Base-by-base conservation (phyloP, 768 basidiomycete species). In the Candolleomyces eurysporus region DNA sequence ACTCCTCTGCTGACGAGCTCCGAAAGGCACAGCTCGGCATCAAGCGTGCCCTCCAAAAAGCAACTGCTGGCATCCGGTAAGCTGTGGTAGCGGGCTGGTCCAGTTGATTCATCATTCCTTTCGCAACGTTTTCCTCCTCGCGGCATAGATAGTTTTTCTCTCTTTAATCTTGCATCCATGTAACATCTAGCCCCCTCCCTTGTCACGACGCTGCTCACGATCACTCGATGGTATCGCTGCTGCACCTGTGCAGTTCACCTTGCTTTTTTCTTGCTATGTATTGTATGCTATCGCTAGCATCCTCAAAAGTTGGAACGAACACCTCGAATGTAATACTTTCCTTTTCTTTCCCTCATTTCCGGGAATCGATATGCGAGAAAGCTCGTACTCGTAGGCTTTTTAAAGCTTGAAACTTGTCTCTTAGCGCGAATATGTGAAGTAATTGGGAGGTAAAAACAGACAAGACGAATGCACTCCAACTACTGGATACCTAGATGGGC, bases 31-130 rank as follows among this genome's bases (percentile, higher is more conserved):
- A 98, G 76, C 85, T 99, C 66, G 82, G 87, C 73, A 94, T 98
- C 79, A 96, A 96, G 82, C 90, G 96, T 72, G 92, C 96, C 63
- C 84, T 99, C 74, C 96, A 98, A 84, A 99, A 98, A 85, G 96
- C 94, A 57, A 94, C 92, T 57, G 90, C 92, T 69, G 90, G 92
- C 64, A 86, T 93, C 74, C 89, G 92, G 80, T 93, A 75, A 87
- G 74, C 61, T 59, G 60, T 63, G 63, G 64, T 63, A 16, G 45
- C 52, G 17, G 51, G 32, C 53, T 36, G 39, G 36, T 19, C 40
- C 16, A 21, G 22, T 65, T 61, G 63, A 59, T 64, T 49, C 10
- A n/a, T 16, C 22, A 16, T 49, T 19, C 66, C 65, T 59, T 51
- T 63, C 67, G n/a, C 19, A 7, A 16, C 32, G 5, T 57, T 60